Conservation (phyloP, 768 basidiomycete species). For the Boletus subparvulus region DNA sequence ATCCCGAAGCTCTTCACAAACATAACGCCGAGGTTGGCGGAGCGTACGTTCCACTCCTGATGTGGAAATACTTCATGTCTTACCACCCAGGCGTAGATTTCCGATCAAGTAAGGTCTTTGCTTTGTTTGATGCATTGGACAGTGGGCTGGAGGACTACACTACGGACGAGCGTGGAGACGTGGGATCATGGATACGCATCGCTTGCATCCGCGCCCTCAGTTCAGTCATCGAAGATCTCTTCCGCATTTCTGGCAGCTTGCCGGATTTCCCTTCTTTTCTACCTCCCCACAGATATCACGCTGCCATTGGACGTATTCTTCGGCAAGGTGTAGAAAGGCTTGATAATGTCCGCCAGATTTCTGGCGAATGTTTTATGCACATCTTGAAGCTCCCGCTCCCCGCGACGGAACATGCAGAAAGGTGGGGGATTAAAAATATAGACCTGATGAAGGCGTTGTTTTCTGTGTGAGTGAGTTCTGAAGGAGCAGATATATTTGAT, state of each 20-base stretch:
- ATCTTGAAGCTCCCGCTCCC: slow-evolving; percentile 52
- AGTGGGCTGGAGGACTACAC: slow-evolving; percentile 87
- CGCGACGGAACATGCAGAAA: slow-evolving; percentile 35
- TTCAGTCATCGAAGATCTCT: slow-evolving; percentile 49
- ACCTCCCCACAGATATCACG: slow-evolving; percentile 55
- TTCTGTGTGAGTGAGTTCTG: slow-evolving; percentile 39
- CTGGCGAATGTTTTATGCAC: slow-evolving; percentile 59
- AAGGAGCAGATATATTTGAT: background rate
- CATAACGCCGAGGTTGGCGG: slow-evolving; percentile 41
- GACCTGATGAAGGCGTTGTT: slow-evolving; percentile 54
- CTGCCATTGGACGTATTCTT: slow-evolving; percentile 62
- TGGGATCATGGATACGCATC: slow-evolving; percentile 93
- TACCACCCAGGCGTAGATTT: slow-evolving; percentile 41
- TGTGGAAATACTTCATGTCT: slow-evolving; percentile 9
- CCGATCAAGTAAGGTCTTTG: slow-evolving; percentile 42
- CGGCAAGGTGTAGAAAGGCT: slow-evolving; percentile 91
- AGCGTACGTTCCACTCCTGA: slow-evolving; percentile 41
- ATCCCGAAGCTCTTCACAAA: slow-evolving; percentile 48
- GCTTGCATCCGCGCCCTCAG: slow-evolving; percentile 70
- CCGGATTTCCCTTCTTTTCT: slow-evolving; percentile 57
- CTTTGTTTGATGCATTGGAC: slow-evolving; percentile 57
- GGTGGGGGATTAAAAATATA: slow-evolving; percentile 54
- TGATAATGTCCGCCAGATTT: slow-evolving; percentile 84
- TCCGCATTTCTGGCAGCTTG: slow-evolving; percentile 42
- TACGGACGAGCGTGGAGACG: slow-evolving; percentile 91